Percentiles rank a stretch among this genome's conserved stretches.
Evolutionary conservation across 129 eudicot species (phyloP).

Genomic region (Mikania micrantha): DNA sequence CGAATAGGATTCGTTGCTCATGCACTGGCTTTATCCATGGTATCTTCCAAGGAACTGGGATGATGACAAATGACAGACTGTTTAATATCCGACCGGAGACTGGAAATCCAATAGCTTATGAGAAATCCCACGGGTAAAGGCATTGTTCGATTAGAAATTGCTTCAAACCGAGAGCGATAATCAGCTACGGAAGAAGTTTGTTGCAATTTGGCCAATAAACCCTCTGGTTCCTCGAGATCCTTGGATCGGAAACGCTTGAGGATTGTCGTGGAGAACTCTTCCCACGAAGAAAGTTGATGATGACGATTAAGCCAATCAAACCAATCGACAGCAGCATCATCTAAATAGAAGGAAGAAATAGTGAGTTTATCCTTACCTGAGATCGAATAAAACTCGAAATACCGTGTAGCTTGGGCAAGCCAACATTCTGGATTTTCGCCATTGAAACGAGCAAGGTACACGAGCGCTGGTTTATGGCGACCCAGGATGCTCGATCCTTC

Average conservation of each 20-base stretch:
- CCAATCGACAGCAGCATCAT: not conserved
- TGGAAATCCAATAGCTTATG: not conserved
- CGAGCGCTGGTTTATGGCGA: not conserved
- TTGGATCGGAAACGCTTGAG: not conserved
- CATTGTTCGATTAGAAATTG: not conserved
- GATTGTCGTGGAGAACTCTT: not conserved
- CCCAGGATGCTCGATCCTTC: not conserved
- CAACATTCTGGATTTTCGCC: not conserved
- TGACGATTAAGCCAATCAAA: not conserved
- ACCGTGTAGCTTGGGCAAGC: not conserved
- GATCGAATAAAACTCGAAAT: not conserved
- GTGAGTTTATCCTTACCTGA: not conserved
- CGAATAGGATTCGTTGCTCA: not conserved
- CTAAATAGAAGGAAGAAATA: not conserved
- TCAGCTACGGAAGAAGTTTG: not conserved
- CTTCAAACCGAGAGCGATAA: not conserved
- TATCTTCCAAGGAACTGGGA: not conserved
- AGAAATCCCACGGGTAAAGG: not conserved
- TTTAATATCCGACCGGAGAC: not conserved
- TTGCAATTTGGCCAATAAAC: not conserved
- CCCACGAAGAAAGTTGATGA: not conserved
- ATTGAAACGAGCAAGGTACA: not conserved
- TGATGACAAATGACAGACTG: not conserved
- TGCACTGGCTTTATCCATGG: not conserved
- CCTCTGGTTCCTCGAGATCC: not conserved